A percentile compares a stretch with the other conserved stretches of the same genome.
phyloP scores from a whole-genome alignment of 352 stramenopile species.

The Globisporangium cylindrosporum region DNA sequence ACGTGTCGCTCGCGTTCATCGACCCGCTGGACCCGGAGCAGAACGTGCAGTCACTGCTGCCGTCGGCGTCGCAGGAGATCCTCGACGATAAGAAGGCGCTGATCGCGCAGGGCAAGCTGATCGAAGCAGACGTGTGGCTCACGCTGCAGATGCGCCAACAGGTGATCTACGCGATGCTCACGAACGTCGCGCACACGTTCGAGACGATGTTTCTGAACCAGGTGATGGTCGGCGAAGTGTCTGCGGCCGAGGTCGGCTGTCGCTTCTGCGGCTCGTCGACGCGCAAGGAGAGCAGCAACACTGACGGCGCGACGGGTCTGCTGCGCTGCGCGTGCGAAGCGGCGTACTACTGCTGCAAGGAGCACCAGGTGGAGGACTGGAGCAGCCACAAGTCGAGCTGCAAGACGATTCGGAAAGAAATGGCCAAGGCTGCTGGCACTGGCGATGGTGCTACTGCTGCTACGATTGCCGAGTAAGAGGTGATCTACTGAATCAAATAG shows the following conservation, averaged over 20 bases:
- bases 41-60: conserved; percentile 73
- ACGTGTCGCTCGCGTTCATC: conserved; percentile 77
- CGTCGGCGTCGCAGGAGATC: conserved; percentile 50
- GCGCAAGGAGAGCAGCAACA: conserved; percentile 15
- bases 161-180: conserved; percentile 75
- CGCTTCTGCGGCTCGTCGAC: conserved; percentile 60
- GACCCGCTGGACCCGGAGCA: conserved; percentile 70
- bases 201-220: conserved; percentile 80
- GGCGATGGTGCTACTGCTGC: not conserved
- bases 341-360: conserved; percentile 84
- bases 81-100: conserved; percentile 62
- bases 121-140: conserved; percentile 84
- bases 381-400: conserved; percentile 73
- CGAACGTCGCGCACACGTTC: conserved; percentile 80
- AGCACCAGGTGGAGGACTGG: conserved; percentile 84
- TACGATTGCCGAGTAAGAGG: not conserved
- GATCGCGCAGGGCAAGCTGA: conserved; percentile 68
- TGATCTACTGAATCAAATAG: conserved; percentile 4
- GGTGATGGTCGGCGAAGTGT: conserved; percentile 64
- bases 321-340: conserved; percentile 71
- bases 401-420: conserved; percentile 62
- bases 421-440: conserved; percentile 4
- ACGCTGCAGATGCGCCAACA: conserved; percentile 86
- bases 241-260: conserved; percentile 58
- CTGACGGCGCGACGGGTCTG: conserved; percentile 19